Conservation (phyloP, 2,329 filamentous ascomycete species). For the Stemphylium beticola region DNA sequence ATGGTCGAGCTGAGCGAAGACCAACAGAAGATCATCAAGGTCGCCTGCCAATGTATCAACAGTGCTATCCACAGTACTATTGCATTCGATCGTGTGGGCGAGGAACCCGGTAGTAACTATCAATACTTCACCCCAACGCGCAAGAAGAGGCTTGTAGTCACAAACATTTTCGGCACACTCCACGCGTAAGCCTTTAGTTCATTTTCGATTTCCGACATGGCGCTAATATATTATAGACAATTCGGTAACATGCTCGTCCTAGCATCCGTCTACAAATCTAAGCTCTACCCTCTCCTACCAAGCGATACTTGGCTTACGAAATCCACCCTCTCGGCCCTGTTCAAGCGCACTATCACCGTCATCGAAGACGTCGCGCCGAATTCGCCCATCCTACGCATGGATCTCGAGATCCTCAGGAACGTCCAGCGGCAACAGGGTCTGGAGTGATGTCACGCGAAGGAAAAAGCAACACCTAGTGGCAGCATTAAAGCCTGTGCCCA, state of each 20-base stretch:
- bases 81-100: conserved; percentile 72
- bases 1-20: conserved; percentile 36
- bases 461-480: conserved; percentile 6
- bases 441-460: conserved; percentile 3
- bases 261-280: conserved; percentile 76
- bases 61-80: conserved; percentile 84
- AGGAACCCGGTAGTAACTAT: conserved; percentile 30
- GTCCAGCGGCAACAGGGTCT: conserved; percentile 32
- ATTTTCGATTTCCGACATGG: not conserved
- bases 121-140: conserved; percentile 62
- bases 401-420: conserved; percentile 73
- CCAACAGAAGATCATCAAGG: conserved; percentile 33
- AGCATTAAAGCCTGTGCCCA: not conserved
- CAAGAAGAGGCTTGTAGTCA: conserved; percentile 75
- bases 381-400: conserved; percentile 75
- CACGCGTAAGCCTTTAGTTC: conserved; percentile 57
- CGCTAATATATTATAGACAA: conserved; percentile 66
- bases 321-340: conserved; percentile 31
- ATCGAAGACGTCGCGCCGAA: conserved; percentile 72
- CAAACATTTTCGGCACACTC: conserved; percentile 94
- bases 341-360: conserved; percentile 71
- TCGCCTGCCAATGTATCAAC: conserved; percentile 42
- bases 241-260: conserved; percentile 96
- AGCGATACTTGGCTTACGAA: conserved; percentile 32
- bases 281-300: conserved; percentile 42